These are phyloP conservation scores for Claviceps sp. DNA, from an alignment of 2,329 filamentous ascomycete species.

Conservation along the genomic window DNA sequence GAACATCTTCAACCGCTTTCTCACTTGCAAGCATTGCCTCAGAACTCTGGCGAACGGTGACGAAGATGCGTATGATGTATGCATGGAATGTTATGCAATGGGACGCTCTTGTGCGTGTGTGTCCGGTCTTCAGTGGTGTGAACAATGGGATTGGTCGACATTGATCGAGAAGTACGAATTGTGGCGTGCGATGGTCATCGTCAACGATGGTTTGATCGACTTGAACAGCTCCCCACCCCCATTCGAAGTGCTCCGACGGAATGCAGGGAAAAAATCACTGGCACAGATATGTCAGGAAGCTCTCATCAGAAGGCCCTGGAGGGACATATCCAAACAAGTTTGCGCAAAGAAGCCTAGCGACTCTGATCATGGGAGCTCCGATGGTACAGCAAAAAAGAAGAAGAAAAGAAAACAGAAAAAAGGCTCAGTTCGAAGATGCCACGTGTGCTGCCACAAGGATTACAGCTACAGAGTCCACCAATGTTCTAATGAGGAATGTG, in stretches of 20 bases:
- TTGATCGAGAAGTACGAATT: constrained; percentile 64
- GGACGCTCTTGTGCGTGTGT: constrained; percentile 84
- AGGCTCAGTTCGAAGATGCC: constrained; percentile 51
- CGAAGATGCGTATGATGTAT: constrained; percentile 86
- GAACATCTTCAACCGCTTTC: constrained; percentile 94
- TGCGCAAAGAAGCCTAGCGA: constrained; percentile 32
- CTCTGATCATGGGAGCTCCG: constrained; percentile 47
- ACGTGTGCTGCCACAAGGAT: constrained; percentile 72
- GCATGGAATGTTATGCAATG: constrained; percentile 98
- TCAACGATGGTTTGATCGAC: constrained; percentile 55
- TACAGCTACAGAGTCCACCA: constrained; percentile 73
- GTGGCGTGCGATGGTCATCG: constrained; percentile 70
- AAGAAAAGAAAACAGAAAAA: constrained; percentile 39
- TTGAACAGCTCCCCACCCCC: constrained; percentile 53
- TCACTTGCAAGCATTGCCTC: constrained; percentile 80
- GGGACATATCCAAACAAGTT: constrained; percentile 57
- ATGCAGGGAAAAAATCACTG: constrained; percentile 60
- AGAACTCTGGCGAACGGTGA: constrained; percentile 49
- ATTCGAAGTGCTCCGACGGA: constrained; percentile 55
- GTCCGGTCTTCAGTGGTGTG: constrained; percentile 76
- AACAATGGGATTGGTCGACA: constrained; percentile 80
- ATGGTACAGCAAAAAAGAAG: constrained; percentile 46
- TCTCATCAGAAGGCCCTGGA: constrained; percentile 64
- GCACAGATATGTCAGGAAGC: constrained; percentile 94
- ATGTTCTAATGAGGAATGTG: constrained; percentile 58